phyloP scores from a whole-genome alignment of 192 early-diverging fungal species.

The Backusella tarrabulga region DNA sequence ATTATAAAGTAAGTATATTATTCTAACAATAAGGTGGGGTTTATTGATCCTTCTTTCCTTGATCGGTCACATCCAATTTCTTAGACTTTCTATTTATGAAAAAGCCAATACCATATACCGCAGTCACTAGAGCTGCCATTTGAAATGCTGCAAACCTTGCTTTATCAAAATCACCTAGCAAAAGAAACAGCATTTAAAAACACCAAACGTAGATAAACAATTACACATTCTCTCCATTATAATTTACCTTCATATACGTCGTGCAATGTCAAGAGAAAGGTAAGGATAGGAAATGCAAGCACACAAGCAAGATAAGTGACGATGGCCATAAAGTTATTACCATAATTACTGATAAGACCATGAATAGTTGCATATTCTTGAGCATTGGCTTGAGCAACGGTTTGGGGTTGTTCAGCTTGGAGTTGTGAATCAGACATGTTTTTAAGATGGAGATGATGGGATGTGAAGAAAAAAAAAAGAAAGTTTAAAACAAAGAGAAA shows the following conservation, averaged over 20 bases:
- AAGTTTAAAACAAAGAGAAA: not conserved
- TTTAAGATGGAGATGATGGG: not conserved
- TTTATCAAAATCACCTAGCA: not conserved
- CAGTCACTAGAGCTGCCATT: not conserved
- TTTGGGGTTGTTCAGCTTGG: not conserved
- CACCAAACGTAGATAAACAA: not conserved
- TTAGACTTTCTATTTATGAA: not conserved
- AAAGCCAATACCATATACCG: not conserved
- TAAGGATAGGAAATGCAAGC: slow-evolving; percentile 40
- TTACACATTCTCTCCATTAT: not conserved
- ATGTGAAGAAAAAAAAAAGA: not conserved
- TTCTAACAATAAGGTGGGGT: not conserved
- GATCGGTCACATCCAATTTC: not conserved
- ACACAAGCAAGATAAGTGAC: slow-evolving; percentile 40
- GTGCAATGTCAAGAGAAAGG: slow-evolving; percentile 41
- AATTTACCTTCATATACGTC: slow-evolving; percentile 42
- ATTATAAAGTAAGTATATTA: not conserved
- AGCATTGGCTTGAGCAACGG: not conserved
- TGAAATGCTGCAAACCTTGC: not conserved
- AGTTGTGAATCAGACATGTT: not conserved
- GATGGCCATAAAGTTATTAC: not conserved
- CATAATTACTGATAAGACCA: not conserved
- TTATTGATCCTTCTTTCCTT: slow-evolving; percentile 3
- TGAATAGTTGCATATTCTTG: not conserved
- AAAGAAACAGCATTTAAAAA: not conserved